Conservation (phyloP, 805 yeast genomes). For the Scheffersomyces coipomensis region DNA sequence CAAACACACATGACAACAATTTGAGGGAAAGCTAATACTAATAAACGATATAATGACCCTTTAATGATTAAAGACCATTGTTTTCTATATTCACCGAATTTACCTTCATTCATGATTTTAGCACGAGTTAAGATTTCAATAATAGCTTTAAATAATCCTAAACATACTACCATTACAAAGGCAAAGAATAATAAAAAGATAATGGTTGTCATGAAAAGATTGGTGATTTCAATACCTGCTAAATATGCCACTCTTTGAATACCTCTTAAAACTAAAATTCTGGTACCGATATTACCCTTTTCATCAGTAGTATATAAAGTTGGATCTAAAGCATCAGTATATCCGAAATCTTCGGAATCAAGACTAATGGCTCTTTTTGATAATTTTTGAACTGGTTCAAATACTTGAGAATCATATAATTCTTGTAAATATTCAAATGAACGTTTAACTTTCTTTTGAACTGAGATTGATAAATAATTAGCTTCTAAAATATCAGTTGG, state of each 20-base stretch:
- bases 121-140: constrained; percentile 63
- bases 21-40: constrained; percentile 86
- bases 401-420: constrained; percentile 5
- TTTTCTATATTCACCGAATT: constrained; percentile 72
- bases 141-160: constrained; percentile 64
- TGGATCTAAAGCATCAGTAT: constrained; percentile 39
- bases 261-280: constrained; percentile 83
- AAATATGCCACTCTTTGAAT: constrained; percentile 86
- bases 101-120: constrained; percentile 57
- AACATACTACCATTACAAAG: constrained; percentile 55
- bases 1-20: constrained; percentile 77
- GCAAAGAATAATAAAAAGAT: constrained; percentile 79
- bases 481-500: constrained; percentile 74
- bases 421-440: constrained; percentile 15
- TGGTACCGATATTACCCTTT: constrained; percentile 56
- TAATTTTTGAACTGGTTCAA: constrained; percentile 2
- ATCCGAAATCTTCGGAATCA: constrained; percentile 47
- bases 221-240: constrained; percentile 83
- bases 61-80: constrained; percentile 85
- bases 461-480: constrained; percentile 73
- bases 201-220: constrained; percentile 81
- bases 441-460: constrained; percentile 55
- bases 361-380: constrained; percentile 30
- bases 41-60: constrained; percentile 83
- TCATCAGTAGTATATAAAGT: constrained; percentile 70